Evolutionary conservation across 148 eudicot genomes (phyloP), one percentile per base, ranked within the genome.

Genomic region (Oxyria digyna): DNA sequence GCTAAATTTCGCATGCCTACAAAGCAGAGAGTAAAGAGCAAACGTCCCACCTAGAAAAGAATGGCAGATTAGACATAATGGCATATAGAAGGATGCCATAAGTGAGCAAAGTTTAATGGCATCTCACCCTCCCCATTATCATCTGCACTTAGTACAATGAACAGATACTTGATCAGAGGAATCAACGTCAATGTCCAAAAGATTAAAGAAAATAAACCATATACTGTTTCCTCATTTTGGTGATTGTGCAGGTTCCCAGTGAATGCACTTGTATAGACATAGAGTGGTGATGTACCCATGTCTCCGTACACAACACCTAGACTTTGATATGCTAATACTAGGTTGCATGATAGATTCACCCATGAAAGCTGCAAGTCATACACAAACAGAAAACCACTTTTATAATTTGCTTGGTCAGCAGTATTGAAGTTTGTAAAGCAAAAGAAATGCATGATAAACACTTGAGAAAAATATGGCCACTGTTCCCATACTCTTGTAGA

Each of bases 51-150:
- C 99, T 94, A 78, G 52, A 67, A 67, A 12, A 55, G 72, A 45
- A 42, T 52, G 7, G 74, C 14, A 71, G 27, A 66, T 78, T 35
- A 72, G 48, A 63, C 21, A 62, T 26, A 49, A 68, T 41, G 35
- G 17, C 35, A 43, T 21, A 46, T 9, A 29, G 68, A 62, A 8
- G 52, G 15, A 69, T 57, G n/a, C 11, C 26, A 54, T 62, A 18
- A 17, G 6, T 3, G 59, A 45, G 40, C 18, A 49, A 67, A 35
- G 29, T n/a, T 46, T 32, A n/a, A 62, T 32, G 52, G 57, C 48
- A 72, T 48, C 78, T 49, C 77, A 94, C 99, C 99, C 91, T 94
- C 99, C 59, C 97, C 97, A 75, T 85, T 94, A 80, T 94, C 99
- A 80, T 94, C 97, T 17, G 93, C 89, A 66, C 82, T 81, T 59